phyloP scores from a whole-genome alignment of 192 early-diverging fungal species.

The Chytriomyces sp. region DNA sequence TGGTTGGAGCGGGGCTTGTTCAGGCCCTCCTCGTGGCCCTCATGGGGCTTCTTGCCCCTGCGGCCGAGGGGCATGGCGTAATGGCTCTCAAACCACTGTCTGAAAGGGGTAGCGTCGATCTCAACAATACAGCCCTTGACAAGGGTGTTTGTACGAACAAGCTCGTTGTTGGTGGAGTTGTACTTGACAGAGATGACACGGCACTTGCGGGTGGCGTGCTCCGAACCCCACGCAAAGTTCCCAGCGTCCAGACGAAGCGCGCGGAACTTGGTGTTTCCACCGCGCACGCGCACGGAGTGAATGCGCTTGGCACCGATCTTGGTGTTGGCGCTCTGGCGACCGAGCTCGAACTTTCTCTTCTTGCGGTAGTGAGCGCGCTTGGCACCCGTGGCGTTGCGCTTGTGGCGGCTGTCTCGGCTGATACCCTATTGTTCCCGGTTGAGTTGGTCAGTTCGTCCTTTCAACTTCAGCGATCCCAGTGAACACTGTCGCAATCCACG shows the following conservation, averaged over 20 bases:
- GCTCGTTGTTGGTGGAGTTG: conserved; percentile 99
- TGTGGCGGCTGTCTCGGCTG: conserved; percentile 99
- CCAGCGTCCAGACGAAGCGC: conserved; percentile 95
- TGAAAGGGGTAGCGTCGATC: conserved; percentile 98
- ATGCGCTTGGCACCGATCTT: conserved; percentile 97
- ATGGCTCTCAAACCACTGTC: conserved; percentile 99
- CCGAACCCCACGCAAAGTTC: conserved; percentile 98
- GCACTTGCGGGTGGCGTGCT: conserved; percentile 92
- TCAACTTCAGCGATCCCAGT: no score
- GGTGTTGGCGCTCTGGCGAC: conserved; percentile 97
- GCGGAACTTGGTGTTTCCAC: conserved; percentile 98
- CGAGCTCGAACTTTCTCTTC: conserved; percentile 99
- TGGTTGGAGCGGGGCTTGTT: conserved; percentile 89
- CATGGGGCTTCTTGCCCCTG: conserved; percentile 66
- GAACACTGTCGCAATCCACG: no score
- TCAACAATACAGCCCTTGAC: conserved; percentile 96
- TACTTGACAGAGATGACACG: conserved; percentile 94
- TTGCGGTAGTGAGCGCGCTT: conserved; percentile 99
- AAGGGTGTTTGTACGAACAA: conserved; percentile 99
- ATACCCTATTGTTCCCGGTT: no score
- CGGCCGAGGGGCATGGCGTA: conserved; percentile 89
- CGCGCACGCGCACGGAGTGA: conserved; percentile 94
- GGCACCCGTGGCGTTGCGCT: conserved; percentile 96
- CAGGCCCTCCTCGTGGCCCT: conserved; percentile 55
- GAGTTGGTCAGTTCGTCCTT: no score